Conservation (phyloP, 495 filamentous ascomycete species). For the Mycothermus thermophilus region DNA sequence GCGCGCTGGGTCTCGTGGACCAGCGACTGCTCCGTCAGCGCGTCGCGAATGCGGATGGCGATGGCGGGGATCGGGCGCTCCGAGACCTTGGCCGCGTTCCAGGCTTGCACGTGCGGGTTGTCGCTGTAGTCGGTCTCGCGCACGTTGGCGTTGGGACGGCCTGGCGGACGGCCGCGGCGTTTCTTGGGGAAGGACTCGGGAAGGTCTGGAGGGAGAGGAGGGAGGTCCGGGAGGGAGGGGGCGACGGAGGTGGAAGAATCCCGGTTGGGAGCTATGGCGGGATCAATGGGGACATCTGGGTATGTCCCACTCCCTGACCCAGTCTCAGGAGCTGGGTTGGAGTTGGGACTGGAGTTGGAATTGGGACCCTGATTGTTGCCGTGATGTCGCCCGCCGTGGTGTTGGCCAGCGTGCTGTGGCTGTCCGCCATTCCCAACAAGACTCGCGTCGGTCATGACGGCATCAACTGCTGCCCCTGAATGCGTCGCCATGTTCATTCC, state of each 20-base stretch:
- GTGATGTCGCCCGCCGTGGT: no score
- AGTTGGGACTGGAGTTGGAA: not conserved
- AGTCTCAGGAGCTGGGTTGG: not conserved
- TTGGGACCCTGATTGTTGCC: no score
- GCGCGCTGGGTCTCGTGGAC: conserved; percentile 19
- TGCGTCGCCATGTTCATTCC: not conserved
- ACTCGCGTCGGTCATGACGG: not conserved
- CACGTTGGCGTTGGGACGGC: conserved; percentile 20
- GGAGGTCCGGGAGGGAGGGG: not conserved
- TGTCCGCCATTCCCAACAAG: not conserved
- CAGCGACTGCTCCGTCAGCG: conserved; percentile 14
- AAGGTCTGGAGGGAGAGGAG: conserved; percentile 2
- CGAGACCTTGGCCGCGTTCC: conserved; percentile 19
- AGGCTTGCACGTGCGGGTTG: conserved; percentile 15
- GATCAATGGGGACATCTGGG: no score
- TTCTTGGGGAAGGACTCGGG: conserved; percentile 18
- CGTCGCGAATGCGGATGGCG: conserved; percentile 15
- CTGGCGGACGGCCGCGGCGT: conserved; percentile 20
- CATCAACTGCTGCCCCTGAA: not conserved
- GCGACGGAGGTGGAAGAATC: not conserved
- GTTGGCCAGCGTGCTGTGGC: no score
- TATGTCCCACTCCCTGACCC: no score
- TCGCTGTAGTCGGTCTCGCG: conserved; percentile 18
- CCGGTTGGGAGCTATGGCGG: no score
- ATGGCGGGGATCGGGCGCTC: conserved; percentile 11